These are phyloP conservation scores for Elsinoe perseae DNA, from an alignment of 2,329 filamentous ascomycete genomes.

Conservation along the genomic window DNA sequence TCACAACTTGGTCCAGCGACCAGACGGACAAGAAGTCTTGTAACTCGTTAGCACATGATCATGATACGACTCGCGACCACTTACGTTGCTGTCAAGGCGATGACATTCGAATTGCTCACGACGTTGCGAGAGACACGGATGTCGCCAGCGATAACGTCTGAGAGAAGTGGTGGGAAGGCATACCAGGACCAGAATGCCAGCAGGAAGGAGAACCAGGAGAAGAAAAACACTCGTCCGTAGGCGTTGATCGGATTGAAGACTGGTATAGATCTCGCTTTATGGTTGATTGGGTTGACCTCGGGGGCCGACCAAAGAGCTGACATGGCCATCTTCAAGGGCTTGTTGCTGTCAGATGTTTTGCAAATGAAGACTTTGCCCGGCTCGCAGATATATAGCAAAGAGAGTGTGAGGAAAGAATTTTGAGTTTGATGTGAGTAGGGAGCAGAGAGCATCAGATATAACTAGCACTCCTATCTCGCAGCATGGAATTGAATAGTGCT, in stretches of 20 bases:
- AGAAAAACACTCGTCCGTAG: constrained; percentile 84
- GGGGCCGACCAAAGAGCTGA: constrained; percentile 46
- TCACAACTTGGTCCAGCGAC: constrained; percentile 80
- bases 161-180: constrained; percentile 76
- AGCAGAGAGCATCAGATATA: not conserved
- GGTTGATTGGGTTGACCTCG: constrained; percentile 73
- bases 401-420: not conserved
- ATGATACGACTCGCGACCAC: constrained; percentile 29
- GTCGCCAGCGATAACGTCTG: constrained; percentile 71
- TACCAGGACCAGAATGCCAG: constrained; percentile 86
- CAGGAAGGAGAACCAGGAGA: constrained; percentile 80
- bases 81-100: constrained; percentile 61
- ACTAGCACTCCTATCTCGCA: not conserved
- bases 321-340: constrained; percentile 16
- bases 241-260: constrained; percentile 67
- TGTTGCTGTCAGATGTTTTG: no score
- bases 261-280: constrained; percentile 73
- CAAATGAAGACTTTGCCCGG: no score
- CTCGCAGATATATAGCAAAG: no score
- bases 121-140: constrained; percentile 62
- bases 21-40: constrained; percentile 61
- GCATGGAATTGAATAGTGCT: not conserved
- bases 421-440: not conserved
- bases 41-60: constrained; percentile 30
- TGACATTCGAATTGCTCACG: constrained; percentile 83